phyloP scores from a whole-genome alignment of 2,329 filamentous ascomycete genomes.

The Aspergillus phoenicis region DNA sequence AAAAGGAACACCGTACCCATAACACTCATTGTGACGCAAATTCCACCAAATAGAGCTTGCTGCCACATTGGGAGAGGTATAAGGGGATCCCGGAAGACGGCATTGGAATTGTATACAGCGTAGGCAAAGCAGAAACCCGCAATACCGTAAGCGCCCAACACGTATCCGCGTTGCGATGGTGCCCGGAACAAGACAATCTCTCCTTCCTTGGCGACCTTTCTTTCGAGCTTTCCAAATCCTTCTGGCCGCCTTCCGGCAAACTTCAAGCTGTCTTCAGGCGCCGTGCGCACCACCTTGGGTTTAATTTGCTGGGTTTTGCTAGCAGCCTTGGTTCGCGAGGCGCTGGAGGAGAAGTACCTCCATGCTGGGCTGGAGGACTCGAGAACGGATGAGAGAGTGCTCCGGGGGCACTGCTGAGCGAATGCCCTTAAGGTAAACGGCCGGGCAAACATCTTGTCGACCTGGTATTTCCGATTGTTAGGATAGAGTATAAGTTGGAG shows the following conservation, averaged over 20 bases:
- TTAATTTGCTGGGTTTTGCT: constrained; percentile 19
- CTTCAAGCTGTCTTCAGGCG: constrained; percentile 25
- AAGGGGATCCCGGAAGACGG: constrained; percentile 54
- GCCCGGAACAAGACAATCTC: constrained; percentile 65
- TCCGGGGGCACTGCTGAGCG: constrained; percentile 28
- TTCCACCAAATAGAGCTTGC: constrained; percentile 57
- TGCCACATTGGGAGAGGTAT: constrained; percentile 60
- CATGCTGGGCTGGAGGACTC: constrained; percentile 23
- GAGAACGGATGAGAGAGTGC: constrained; percentile 19
- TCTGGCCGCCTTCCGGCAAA: constrained; percentile 35
- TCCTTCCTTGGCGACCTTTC: constrained; percentile 57
- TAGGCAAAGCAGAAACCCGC: constrained; percentile 58
- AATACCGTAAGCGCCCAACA: constrained; percentile 61
- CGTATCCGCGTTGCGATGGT: constrained; percentile 65
- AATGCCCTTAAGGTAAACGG: constrained; percentile 32
- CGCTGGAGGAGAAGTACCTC: constrained; percentile 35
- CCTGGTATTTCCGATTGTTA: neutral
- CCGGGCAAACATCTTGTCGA: constrained; percentile 34
- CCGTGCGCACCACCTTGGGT: constrained; percentile 13
- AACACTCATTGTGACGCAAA: constrained; percentile 62
- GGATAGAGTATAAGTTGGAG: neutral
- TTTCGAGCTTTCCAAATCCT: constrained; percentile 54
- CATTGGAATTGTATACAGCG: constrained; percentile 55
- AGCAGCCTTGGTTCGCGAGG: constrained; percentile 27
- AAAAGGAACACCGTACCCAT: constrained; percentile 64